Conservation (phyloP, 108 stramenopile species). For the Cyclostephanos tholiformis region DNA sequence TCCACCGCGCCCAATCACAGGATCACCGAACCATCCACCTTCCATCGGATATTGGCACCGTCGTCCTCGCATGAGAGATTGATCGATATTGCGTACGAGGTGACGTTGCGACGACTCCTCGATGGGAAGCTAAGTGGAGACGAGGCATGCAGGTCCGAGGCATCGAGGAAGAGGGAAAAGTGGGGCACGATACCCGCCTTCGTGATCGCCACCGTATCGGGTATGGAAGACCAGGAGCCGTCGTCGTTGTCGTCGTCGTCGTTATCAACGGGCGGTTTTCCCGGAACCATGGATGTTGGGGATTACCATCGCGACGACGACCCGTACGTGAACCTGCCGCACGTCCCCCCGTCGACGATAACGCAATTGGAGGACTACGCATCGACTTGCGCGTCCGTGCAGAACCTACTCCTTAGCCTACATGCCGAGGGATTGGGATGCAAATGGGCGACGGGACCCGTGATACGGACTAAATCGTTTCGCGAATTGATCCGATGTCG, state of each 20-base stretch:
- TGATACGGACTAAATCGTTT: conserved; percentile 69
- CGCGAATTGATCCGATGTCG: conserved; percentile 58
- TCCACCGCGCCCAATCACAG: conserved; percentile 70
- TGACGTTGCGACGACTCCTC: conserved; percentile 41
- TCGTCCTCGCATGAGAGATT: conserved; percentile 49
- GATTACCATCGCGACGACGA: background rate
- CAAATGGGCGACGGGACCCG: conserved; percentile 78
- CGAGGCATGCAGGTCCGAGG: conserved; percentile 46
- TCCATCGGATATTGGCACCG: conserved; percentile 57
- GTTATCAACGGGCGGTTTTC: too few species aligned
- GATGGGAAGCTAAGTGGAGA: conserved; percentile 34
- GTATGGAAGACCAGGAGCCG: conserved; percentile 50
- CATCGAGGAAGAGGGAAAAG: conserved; percentile 63
- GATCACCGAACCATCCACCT: conserved; percentile 69
- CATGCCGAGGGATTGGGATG: conserved; percentile 68
- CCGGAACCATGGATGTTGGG: too few species aligned
- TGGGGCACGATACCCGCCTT: conserved; percentile 75
- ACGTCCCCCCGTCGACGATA: conserved; percentile 56
- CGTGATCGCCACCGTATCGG: conserved; percentile 60
- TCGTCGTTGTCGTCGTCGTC: background rate
- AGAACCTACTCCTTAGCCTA: conserved; percentile 68
- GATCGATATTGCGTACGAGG: conserved; percentile 67
- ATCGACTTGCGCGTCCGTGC: conserved; percentile 70
- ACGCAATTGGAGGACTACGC: conserved; percentile 81
- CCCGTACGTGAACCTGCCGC: conserved; percentile 53